A percentile compares a stretch with the other conserved stretches of the same genome.
phyloP scores from a whole-genome alignment of 2,329 filamentous ascomycete genomes.

The Fusarium guadeloupense region DNA sequence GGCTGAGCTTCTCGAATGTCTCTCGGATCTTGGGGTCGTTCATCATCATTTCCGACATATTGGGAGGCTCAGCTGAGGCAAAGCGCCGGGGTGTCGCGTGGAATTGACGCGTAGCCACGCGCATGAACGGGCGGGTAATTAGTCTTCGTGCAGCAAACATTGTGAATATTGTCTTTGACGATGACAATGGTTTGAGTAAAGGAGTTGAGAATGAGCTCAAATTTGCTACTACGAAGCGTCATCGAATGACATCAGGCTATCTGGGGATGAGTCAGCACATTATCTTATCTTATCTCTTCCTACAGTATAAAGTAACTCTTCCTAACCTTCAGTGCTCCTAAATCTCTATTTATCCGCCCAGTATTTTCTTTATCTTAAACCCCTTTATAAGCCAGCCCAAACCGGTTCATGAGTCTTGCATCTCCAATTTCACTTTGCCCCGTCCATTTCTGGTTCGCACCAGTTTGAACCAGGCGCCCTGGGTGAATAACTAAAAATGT shows the following conservation, averaged over 20 bases:
- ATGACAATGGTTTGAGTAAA: background rate
- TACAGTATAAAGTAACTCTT: background rate
- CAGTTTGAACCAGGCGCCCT: background rate
- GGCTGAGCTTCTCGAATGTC: constrained; percentile 34
- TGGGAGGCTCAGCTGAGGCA: constrained; percentile 28
- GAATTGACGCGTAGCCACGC: constrained; percentile 19
- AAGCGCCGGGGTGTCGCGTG: constrained; percentile 20
- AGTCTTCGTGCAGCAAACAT: constrained; percentile 31
- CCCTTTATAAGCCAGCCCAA: too few relatives aligned
- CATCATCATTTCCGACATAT: constrained; percentile 35
- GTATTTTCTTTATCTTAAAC: too few relatives aligned
- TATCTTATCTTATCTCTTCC: constrained; percentile 17
- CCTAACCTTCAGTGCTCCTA: too few relatives aligned
- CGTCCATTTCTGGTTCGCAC: background rate
- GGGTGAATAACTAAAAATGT: constrained; percentile 43
- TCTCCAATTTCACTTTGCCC: background rate
- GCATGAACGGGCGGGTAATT: constrained; percentile 14
- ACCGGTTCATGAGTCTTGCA: background rate
- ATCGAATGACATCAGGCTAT: constrained; percentile 18
- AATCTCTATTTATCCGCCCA: too few relatives aligned
- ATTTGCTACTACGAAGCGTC: constrained; percentile 6
- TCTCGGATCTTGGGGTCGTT: constrained; percentile 34
- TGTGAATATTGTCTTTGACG: background rate
- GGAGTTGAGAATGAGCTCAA: constrained; percentile 3
- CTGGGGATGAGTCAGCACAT: accelerated